These are phyloP conservation scores for Aspergillus coremiiformis DNA, from an alignment of 495 filamentous ascomycete species.

Conservation along the genomic window DNA sequence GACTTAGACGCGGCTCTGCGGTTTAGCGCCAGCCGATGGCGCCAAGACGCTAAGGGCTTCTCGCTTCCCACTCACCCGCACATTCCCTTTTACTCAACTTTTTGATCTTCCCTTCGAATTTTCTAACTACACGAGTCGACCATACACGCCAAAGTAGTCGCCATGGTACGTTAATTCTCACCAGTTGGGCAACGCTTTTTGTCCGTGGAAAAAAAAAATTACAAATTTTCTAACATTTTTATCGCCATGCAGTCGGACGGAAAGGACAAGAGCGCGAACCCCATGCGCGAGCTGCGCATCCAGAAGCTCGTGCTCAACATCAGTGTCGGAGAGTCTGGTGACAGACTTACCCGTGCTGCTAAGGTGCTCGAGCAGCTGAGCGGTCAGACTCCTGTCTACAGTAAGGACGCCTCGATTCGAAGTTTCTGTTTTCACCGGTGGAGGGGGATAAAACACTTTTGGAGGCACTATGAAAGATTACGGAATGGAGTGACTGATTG, in stretches of 20 bases:
- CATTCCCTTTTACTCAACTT: slow-evolving; percentile 37
- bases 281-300: slow-evolving; percentile 99
- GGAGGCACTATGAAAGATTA: neutral
- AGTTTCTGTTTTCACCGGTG: neutral
- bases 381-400: slow-evolving; percentile 99
- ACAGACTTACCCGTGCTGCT: slow-evolving; percentile 98
- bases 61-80: slow-evolving; percentile 42
- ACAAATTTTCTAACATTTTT: slow-evolving; percentile 18
- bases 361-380: slow-evolving; percentile 99
- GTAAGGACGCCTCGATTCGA: slow-evolving; percentile 42
- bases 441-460: neutral
- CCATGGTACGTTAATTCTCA: slow-evolving; percentile 38
- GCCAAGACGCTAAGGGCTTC: slow-evolving; percentile 35
- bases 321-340: slow-evolving; percentile 99
- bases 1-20: slow-evolving; percentile 20
- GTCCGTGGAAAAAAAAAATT: neutral
- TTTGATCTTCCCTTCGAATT: slow-evolving; percentile 21
- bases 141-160: slow-evolving; percentile 40
- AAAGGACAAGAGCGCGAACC: slow-evolving; percentile 82
- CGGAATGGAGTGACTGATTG: slow-evolving; percentile 14
- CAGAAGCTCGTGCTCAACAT: slow-evolving; percentile 99
- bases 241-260: slow-evolving; percentile 44
- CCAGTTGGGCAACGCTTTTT: neutral
- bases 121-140: slow-evolving; percentile 38
- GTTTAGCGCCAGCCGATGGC: slow-evolving; percentile 15